These are phyloP conservation scores for Penicillium cataractarum DNA, from an alignment of 495 filamentous ascomycete species.

Conservation along the genomic window DNA sequence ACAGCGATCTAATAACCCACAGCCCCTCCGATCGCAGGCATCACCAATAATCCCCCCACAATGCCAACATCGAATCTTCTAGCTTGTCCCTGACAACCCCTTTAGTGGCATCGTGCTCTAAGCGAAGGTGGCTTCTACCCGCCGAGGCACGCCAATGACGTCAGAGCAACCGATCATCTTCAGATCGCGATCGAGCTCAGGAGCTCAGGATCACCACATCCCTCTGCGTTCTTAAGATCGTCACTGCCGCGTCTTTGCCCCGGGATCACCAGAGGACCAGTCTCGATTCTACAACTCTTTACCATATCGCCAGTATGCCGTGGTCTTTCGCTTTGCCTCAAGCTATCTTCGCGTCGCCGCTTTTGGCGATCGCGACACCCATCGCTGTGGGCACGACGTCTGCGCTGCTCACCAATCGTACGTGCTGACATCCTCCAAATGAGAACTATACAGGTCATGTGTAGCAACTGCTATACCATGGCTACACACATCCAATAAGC, in stretches of 20 bases:
- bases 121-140: not conserved
- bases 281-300: not conserved
- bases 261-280: not conserved
- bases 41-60: not conserved
- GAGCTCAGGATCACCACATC: not conserved
- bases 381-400: conserved; percentile 35
- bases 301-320: conserved; percentile 28
- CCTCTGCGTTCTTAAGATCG: not conserved
- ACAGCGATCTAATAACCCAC: not conserved
- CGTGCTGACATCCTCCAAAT: conserved; percentile 3
- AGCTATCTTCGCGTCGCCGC: conserved; percentile 39
- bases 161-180: conserved; percentile 7
- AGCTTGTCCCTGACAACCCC: not conserved
- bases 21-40: not conserved
- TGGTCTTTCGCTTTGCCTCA: conserved; percentile 44
- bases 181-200: conserved; percentile 25
- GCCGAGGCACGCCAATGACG: conserved; percentile 22
- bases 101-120: not conserved
- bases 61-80: conserved; percentile 1
- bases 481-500: not conserved
- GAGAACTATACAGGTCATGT: not conserved
- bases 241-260: not conserved
- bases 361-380: conserved; percentile 39
- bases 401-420: conserved; percentile 41
- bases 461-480: not conserved